Conservation (phyloP, 2,329 filamentous ascomycete species). For the Hypoxylon sp. region DNA sequence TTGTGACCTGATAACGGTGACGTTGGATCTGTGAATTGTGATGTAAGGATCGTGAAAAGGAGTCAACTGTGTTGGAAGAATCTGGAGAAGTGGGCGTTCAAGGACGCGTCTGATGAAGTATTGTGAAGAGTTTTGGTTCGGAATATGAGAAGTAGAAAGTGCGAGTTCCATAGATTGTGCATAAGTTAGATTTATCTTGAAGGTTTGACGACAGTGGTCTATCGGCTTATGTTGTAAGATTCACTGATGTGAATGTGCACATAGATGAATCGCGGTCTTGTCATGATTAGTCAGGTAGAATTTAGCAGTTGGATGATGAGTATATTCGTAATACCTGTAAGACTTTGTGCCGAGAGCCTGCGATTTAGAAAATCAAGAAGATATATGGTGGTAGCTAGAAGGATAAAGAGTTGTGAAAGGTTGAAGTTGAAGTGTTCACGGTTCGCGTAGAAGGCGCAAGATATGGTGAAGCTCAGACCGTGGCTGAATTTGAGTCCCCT, state of each 20-base stretch:
- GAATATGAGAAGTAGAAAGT: background rate
- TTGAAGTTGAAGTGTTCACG: slow-evolving; percentile 10
- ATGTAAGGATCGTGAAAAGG: background rate
- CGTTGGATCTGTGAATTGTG: background rate
- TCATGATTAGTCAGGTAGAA: background rate
- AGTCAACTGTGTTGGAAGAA: background rate
- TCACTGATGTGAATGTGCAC: background rate
- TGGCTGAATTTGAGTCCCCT: slow-evolving; percentile 14
- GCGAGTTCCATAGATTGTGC: background rate
- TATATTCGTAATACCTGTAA: background rate
- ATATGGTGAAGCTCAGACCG: slow-evolving; percentile 11
- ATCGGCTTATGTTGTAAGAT: background rate
- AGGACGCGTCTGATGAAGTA: background rate
- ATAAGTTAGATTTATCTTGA: background rate
- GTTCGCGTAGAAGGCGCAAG: slow-evolving; percentile 1
- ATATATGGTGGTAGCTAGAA: too few relatives aligned
- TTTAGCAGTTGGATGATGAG: background rate
- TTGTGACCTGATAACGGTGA: slow-evolving; percentile 6
- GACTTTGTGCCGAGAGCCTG: background rate
- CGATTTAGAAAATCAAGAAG: background rate
- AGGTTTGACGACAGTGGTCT: background rate
- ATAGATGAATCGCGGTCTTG: background rate
- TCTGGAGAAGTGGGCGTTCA: background rate
- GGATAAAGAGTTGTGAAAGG: background rate
- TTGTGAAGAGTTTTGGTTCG: background rate